A percentile compares a stretch with the other conserved stretches of the same genome.
Evolutionary conservation across 164 flowering plant species (phyloP).

Genomic region (Dillenia turbinata): DNA sequence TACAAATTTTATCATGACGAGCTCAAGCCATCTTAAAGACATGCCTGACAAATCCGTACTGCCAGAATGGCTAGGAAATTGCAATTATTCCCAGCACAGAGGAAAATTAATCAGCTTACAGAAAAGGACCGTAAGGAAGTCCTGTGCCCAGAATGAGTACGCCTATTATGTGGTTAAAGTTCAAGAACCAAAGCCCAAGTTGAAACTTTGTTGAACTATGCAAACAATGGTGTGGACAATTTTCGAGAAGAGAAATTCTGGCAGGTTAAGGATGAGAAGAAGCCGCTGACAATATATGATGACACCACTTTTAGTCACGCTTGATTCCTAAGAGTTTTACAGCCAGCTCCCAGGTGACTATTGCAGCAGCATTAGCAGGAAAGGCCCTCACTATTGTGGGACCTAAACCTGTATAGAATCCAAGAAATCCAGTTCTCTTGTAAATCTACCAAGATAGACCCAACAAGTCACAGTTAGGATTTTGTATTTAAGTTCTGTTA

Average conservation of each 20-base stretch:
- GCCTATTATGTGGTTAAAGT: no score
- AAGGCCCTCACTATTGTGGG: slow-evolving; percentile 84
- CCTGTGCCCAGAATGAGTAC: no score
- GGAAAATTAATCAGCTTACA: no score
- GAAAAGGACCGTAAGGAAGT: no score
- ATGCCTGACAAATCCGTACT: no score
- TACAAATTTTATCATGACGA: no score
- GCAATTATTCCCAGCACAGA: no score
- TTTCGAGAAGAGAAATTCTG: background rate
- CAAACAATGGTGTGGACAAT: background rate
- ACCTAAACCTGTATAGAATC: slow-evolving; percentile 82
- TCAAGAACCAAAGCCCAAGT: background rate
- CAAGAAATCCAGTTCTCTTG: slow-evolving; percentile 58
- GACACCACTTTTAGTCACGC: slow-evolving; percentile 22
- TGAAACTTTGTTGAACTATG: background rate
- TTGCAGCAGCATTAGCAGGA: slow-evolving; percentile 97
- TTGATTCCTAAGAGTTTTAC: slow-evolving; percentile 60
- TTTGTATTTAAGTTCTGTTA: no score
- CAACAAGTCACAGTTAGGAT: slow-evolving; percentile 1
- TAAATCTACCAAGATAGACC: slow-evolving; percentile 44
- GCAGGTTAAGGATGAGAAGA: background rate
- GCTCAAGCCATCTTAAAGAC: no score
- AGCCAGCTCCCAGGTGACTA: slow-evolving; percentile 87
- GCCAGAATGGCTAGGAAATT: no score
- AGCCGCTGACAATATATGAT: background rate